Base-by-base conservation (phyloP, 805 yeast genomes). In the Starmerella sp. region DNA sequence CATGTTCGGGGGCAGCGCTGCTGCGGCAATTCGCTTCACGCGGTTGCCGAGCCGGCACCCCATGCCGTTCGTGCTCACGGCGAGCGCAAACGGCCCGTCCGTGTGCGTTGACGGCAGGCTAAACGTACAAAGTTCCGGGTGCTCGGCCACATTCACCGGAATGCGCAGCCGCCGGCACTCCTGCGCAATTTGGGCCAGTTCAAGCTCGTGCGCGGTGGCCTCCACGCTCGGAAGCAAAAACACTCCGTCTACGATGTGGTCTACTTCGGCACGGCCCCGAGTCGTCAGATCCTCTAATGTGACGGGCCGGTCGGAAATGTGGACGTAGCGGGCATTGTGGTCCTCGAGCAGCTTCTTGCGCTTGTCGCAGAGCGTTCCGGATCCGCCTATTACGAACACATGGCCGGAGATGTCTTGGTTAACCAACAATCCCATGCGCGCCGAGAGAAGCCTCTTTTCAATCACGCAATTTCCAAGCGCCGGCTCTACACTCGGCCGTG, bases 1-100 rank as follows among this genome's bases (percentile, higher is more conserved):
- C 22, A 90, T 77, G 62, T 88, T 79, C 4, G 72, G 61, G 0
- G 97, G 96, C 47, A 90, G 71, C 5, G 76, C 69, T 38, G 62
- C 63, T 34, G 78, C 73, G 0, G 80, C 79, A 57, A 86, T 95
- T 59, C 97, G 73, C 62, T 82, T 84, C 62, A 90, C 77, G 62
- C 95, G 75, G 53, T 82, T 78, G 1, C 96, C 95, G 51, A 90
- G 72, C 51, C 87, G 79, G 71, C 97, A 90, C 5, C 97, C 96
- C 69, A 85, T 85, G 0, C 96, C 95, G 30, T 82, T 78, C 0
- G 97, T 90, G 3, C 91, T 81, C 9, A 90, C 79, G 0, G 95
- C 95, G 52, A 90, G 61, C 67, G 86, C 91, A 68, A 90, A 80
- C 6, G 95, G 93, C 4, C 54, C 54, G 54, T 82, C 81, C 2